Percentiles rank a stretch among this genome's conserved stretches.
These are phyloP conservation scores for Lunularia cruciata DNA, from an alignment of 225 moss, liverwort and hornwort species.

Conservation along the genomic window DNA sequence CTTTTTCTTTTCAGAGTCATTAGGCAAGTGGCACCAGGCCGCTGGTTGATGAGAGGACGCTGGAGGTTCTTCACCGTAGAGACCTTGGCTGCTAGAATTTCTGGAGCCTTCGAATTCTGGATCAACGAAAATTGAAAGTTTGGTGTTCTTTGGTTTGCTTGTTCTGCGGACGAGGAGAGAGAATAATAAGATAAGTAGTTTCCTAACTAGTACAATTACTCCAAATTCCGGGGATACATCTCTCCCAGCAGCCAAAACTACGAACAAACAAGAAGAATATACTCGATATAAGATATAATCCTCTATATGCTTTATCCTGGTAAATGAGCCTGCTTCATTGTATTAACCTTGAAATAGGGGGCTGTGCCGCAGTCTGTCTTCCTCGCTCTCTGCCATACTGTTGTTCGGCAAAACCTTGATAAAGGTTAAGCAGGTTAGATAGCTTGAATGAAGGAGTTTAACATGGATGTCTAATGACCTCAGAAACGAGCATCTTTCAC, in stretches of 20 bases:
- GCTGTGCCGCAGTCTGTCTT: slow-evolving; percentile 22
- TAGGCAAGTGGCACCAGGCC: slow-evolving; percentile 60
- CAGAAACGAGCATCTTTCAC: too few species aligned
- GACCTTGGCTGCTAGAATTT: neutral
- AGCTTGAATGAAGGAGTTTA: too few species aligned
- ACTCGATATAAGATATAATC: neutral
- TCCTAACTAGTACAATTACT: neutral
- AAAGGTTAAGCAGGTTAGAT: too few species aligned
- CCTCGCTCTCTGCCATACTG: slow-evolving; percentile 10
- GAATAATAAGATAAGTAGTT: neutral
- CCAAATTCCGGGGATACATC: neutral
- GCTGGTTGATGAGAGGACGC: slow-evolving; percentile 7
- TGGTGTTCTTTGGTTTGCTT: slow-evolving; percentile 31
- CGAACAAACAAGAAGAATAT: neutral
- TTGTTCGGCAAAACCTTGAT: neutral
- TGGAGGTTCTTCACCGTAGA: neutral
- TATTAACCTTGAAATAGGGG: slow-evolving; percentile 24
- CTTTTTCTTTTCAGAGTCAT: slow-evolving; percentile 59
- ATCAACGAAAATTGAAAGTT: slow-evolving; percentile 58
- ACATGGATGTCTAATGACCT: too few species aligned
- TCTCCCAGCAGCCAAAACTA: neutral
- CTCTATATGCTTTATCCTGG: too few species aligned
- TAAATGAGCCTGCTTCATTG: neutral
- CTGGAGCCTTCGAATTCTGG: slow-evolving; percentile 55
- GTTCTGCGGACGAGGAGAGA: neutral